Percentiles rank a stretch among this genome's conserved stretches.
These are phyloP conservation scores for Schizochytrium sp. DNA, from an alignment of 108 stramenopile species.

Conservation along the genomic window DNA sequence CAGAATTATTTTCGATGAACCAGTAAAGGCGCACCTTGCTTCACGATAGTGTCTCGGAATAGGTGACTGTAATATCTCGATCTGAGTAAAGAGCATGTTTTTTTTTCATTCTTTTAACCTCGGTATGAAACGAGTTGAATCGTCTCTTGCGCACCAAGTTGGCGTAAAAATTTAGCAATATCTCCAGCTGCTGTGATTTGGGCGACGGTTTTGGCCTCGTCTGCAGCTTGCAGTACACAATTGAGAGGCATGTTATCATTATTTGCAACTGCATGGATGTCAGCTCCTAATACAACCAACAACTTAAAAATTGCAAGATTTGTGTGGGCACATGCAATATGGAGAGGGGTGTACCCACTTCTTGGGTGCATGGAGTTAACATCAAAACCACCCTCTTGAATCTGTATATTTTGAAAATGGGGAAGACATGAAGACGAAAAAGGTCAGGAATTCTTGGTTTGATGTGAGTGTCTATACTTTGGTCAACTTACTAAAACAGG, in stretches of 20 bases:
- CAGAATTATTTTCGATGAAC: no score
- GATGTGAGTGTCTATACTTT: no score
- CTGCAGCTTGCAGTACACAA: neutral
- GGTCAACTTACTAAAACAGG: slow-evolving; percentile 4
- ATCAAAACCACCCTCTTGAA: neutral
- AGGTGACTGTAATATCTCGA: no score
- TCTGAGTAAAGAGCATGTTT: no score
- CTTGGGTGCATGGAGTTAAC: neutral
- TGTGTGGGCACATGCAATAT: neutral
- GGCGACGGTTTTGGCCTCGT: neutral
- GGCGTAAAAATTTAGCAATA: neutral
- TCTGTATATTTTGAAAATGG: neutral
- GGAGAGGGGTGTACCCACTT: neutral
- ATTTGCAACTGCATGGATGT: neutral
- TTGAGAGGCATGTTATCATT: slow-evolving; percentile 1
- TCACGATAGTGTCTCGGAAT: no score
- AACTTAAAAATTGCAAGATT: neutral
- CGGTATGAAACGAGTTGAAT: slow-evolving; percentile 29
- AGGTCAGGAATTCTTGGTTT: no score
- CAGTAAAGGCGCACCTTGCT: no score
- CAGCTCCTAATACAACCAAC: neutral
- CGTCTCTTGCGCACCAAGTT: slow-evolving; percentile 9
- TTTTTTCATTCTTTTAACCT: neutral
- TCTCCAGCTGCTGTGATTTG: neutral
- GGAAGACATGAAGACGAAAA: neutral